Evolutionary conservation across 768 basidiomycete species (phyloP).

Genomic region (Rubroboletus satanas): DNA sequence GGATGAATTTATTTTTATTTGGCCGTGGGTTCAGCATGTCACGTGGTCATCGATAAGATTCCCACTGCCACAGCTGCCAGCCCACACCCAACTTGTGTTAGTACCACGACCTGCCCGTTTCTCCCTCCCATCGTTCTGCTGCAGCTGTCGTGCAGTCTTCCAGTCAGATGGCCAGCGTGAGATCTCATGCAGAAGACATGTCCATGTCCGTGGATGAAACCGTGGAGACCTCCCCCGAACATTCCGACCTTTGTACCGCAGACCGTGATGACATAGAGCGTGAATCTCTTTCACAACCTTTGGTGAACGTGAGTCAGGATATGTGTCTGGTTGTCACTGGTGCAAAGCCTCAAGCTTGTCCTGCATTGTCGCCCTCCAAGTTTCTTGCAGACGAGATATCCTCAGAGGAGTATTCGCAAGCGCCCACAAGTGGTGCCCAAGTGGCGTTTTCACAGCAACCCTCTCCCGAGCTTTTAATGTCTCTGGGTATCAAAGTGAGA

Average conservation of each 20-base stretch:
- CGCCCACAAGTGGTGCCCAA: constrained; percentile 1
- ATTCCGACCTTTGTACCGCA: not conserved
- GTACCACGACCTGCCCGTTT: constrained; percentile 26
- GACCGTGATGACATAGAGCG: constrained; percentile 12
- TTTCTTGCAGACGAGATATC: constrained; percentile 7
- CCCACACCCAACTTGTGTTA: constrained; percentile 14
- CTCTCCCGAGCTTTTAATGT: constrained; percentile 25
- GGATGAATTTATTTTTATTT: no score
- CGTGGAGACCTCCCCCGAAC: not conserved
- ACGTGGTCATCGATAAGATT: constrained; percentile 27
- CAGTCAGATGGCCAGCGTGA: constrained; percentile 18
- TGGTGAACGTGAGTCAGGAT: constrained; percentile 36
- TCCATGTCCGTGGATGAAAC: constrained; percentile 2
- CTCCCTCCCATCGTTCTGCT: not conserved
- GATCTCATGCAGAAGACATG: constrained; percentile 2
- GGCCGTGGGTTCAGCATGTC: not conserved
- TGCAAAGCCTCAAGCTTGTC: constrained; percentile 32
- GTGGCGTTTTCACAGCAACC: constrained; percentile 34
- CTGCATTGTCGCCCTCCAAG: constrained; percentile 25
- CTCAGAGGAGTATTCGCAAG: constrained; percentile 20
- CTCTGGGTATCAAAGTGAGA: constrained; percentile 41
- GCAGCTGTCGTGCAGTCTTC: not conserved
- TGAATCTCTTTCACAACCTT: constrained; percentile 23
- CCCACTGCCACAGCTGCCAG: constrained; percentile 19
- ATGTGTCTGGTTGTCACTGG: constrained; percentile 26